Percentiles rank a stretch among this genome's conserved stretches.
Conservation (phyloP, 1,139 yeast genomes). For the Torulaspora pretoriensis region DNA sequence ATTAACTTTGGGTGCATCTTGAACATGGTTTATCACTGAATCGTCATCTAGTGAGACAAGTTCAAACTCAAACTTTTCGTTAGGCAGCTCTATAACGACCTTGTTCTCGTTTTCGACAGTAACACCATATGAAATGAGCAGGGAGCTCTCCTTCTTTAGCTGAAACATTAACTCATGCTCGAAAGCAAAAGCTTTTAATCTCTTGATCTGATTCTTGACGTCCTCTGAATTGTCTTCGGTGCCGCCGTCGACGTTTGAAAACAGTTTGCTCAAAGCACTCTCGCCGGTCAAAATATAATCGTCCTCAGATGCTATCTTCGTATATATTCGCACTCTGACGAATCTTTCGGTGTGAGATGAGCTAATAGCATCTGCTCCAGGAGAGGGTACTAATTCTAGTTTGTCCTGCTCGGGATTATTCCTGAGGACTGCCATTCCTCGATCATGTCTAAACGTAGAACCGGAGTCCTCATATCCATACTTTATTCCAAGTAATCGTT, state of each 20-base stretch:
- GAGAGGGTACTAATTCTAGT: constrained; percentile 41
- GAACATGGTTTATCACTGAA: constrained; percentile 36
- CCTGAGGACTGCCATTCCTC: constrained; percentile 68
- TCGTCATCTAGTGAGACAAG: constrained; percentile 49
- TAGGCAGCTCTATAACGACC: constrained; percentile 57
- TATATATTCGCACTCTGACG: constrained; percentile 51
- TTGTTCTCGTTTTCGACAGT: constrained; percentile 61
- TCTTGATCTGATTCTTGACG: constrained; percentile 51
- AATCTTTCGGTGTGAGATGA: constrained; percentile 33
- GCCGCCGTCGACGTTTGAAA: constrained; percentile 16
- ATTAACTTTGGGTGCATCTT: constrained; percentile 38
- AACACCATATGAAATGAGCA: constrained; percentile 68
- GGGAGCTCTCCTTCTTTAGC: constrained; percentile 69
- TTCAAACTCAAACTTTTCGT: constrained; percentile 69
- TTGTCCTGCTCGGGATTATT: constrained; percentile 37
- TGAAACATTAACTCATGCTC: constrained; percentile 73
- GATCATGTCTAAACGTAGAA: constrained; percentile 60
- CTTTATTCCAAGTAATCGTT: constrained; percentile 62
- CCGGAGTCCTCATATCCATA: constrained; percentile 94
- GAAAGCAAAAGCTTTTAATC: constrained; percentile 67
- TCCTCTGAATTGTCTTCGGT: constrained; percentile 32
- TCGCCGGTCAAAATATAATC: constrained; percentile 42
- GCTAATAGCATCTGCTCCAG: constrained; percentile 22
- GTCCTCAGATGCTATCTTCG: constrained; percentile 53
- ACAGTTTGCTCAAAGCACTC: constrained; percentile 24